A percentile compares a stretch with the other conserved stretches of the same genome.
Evolutionary conservation across 768 basidiomycete species (phyloP).

Genomic region (Lactarius quietus): DNA sequence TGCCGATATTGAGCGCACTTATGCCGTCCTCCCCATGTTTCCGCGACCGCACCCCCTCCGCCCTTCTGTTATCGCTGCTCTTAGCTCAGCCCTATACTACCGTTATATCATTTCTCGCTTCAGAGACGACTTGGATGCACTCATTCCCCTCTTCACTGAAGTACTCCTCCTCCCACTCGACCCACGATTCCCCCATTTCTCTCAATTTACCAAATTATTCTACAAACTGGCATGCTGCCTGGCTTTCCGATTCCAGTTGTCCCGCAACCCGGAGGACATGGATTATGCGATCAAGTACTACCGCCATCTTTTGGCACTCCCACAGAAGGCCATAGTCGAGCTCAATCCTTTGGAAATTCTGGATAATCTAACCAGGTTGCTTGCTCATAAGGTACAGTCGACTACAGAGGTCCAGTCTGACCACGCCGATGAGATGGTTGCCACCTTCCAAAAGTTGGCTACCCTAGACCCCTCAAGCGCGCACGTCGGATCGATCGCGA

Average conservation of each 20-base stretch:
- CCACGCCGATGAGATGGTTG: not conserved
- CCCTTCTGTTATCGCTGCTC: not conserved
- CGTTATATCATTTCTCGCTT: not conserved
- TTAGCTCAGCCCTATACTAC: not conserved
- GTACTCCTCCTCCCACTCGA: conserved; percentile 10
- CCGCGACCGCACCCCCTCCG: conserved; percentile 4
- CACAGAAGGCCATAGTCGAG: not conserved
- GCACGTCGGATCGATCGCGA: not conserved
- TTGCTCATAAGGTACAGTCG: not conserved
- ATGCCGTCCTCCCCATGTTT: not conserved
- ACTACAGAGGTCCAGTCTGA: not conserved
- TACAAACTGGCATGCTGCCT: conserved; percentile 5
- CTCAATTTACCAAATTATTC: not conserved
- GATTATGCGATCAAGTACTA: not conserved
- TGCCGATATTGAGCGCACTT: not conserved
- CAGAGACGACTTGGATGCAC: conserved; percentile 1
- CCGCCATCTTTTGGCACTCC: conserved; percentile 4
- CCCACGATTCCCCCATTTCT: not conserved
- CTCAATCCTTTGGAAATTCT: not conserved
- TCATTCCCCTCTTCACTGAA: conserved; percentile 8
- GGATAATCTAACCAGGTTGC: conserved; percentile 2
- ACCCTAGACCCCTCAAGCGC: not conserved
- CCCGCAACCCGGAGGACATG: not conserved
- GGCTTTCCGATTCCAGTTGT: conserved; percentile 2
- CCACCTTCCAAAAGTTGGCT: not conserved